These are phyloP conservation scores for Trichophyton schoenleinii DNA, from an alignment of 2,329 filamentous ascomycete genomes.

Conservation along the genomic window DNA sequence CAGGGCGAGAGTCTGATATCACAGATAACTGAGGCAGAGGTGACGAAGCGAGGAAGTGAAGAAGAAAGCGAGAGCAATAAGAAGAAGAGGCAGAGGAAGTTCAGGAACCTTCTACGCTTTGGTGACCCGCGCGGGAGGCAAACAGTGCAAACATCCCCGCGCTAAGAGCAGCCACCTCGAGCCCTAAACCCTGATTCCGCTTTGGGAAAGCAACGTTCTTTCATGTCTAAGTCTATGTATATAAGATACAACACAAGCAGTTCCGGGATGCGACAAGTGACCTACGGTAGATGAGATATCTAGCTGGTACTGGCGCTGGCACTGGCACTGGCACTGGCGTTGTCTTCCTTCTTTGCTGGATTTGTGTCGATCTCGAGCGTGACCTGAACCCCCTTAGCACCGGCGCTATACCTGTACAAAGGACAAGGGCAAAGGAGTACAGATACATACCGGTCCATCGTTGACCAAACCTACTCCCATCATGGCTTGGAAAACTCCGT, in stretches of 20 bases:
- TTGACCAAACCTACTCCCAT: conserved; percentile 95
- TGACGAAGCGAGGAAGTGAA: not conserved
- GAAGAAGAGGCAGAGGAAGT: conserved; percentile 14
- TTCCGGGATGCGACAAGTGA: not conserved
- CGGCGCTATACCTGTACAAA: not conserved
- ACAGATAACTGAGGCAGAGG: no score
- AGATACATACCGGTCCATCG: conserved; percentile 46
- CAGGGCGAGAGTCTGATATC: not conserved
- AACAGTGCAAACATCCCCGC: conserved; percentile 15
- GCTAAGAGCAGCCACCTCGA: not conserved
- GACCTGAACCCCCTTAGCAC: conserved; percentile 20
- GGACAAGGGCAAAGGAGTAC: not conserved
- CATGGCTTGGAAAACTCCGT: conserved; percentile 97
- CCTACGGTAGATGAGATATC: not conserved
- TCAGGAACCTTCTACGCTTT: conserved; percentile 32
- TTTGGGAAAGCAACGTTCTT: not conserved
- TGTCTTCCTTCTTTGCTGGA: conserved; percentile 13
- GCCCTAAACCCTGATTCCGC: conserved; percentile 11
- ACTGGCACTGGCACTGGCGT: not conserved
- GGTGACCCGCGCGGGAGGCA: conserved; percentile 5
- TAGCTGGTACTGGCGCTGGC: not conserved
- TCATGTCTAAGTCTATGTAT: not conserved
- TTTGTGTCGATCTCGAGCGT: conserved; percentile 38
- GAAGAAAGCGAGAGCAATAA: not conserved
- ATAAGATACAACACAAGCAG: not conserved